A percentile compares a stretch with the other conserved stretches of the same genome.
Conservation (phyloP, 2,329 filamentous ascomycete species). For the Esteya vermicola region DNA sequence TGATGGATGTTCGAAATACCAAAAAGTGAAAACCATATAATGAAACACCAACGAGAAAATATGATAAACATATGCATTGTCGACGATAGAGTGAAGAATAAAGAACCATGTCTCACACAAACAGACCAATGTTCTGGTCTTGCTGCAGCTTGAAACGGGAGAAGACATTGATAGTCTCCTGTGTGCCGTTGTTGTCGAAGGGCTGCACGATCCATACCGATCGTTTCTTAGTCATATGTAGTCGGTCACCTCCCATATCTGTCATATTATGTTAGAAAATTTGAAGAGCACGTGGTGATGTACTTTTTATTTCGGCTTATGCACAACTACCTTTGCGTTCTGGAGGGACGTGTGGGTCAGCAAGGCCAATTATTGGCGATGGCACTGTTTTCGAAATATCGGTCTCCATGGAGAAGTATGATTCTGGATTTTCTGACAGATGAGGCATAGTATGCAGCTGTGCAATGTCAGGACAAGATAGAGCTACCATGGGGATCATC, state of each 20-base stretch:
- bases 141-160: slow-evolving; percentile 12
- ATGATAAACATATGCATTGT: too few species aligned
- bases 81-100: too few species aligned
- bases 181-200: slow-evolving; percentile 11
- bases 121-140: slow-evolving; percentile 12
- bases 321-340: slow-evolving; percentile 1
- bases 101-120: too few species aligned
- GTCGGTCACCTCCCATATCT: slow-evolving; percentile 2
- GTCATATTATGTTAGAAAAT: not conserved
- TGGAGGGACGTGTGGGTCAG: not conserved
- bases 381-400: slow-evolving; percentile 3
- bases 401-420: slow-evolving; percentile 14
- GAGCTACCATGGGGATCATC: slow-evolving; percentile 9
- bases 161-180: slow-evolving; percentile 13
- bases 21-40: too few species aligned
- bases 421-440: slow-evolving; percentile 13
- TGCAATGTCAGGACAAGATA: slow-evolving; percentile 10
- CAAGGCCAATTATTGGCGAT: not conserved
- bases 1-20: too few species aligned
- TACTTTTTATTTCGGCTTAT: too few species aligned
- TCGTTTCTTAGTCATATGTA: slow-evolving; percentile 9
- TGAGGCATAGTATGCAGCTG: slow-evolving; percentile 8
- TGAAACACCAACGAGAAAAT: too few species aligned
- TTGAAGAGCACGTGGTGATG: not conserved
- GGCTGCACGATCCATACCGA: slow-evolving; percentile 17